phyloP scores from a whole-genome alignment of 768 basidiomycete species.

The Rhizopogon roseolus region DNA sequence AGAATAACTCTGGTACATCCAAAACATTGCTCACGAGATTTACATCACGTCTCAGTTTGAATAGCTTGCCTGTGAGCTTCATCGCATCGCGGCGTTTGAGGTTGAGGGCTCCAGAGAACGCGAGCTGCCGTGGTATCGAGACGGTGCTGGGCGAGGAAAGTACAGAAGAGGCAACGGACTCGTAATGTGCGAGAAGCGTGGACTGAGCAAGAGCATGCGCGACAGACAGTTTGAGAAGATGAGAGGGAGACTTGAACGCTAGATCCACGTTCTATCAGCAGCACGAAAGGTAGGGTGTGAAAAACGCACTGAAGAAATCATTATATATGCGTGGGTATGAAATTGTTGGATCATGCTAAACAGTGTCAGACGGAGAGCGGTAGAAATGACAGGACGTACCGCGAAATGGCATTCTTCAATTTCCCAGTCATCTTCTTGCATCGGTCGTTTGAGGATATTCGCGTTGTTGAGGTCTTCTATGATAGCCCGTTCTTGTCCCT shows the following conservation, averaged over 20 bases:
- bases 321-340: slow-evolving; percentile 91
- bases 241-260: slow-evolving; percentile 92
- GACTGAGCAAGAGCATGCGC: slow-evolving; percentile 94
- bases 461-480: slow-evolving; percentile 80
- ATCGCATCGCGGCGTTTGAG: slow-evolving; percentile 80
- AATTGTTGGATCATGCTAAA: slow-evolving; percentile 77
- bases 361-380: slow-evolving; percentile 3
- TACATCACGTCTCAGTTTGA: slow-evolving; percentile 85
- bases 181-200: slow-evolving; percentile 85
- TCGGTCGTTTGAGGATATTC: slow-evolving; percentile 57
- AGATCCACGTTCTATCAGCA: slow-evolving; percentile 1
- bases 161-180: slow-evolving; percentile 70
- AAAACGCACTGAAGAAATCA: slow-evolving; percentile 83
- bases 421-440: slow-evolving; percentile 77
- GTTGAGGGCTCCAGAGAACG: slow-evolving; percentile 67
- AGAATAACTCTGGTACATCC: slow-evolving; percentile 91
- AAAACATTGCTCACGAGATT: slow-evolving; percentile 91
- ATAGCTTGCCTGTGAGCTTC: slow-evolving; percentile 79
- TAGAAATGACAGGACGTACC: slow-evolving; percentile 38
- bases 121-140: slow-evolving; percentile 82
- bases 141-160: slow-evolving; percentile 73
- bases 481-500: slow-evolving; percentile 74
- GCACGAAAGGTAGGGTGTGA: background rate
- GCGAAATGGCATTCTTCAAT: slow-evolving; percentile 90
- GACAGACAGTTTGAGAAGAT: slow-evolving; percentile 88